Conservation (phyloP, 2,329 filamentous ascomycete species). For the Clarireedia hainanense region DNA sequence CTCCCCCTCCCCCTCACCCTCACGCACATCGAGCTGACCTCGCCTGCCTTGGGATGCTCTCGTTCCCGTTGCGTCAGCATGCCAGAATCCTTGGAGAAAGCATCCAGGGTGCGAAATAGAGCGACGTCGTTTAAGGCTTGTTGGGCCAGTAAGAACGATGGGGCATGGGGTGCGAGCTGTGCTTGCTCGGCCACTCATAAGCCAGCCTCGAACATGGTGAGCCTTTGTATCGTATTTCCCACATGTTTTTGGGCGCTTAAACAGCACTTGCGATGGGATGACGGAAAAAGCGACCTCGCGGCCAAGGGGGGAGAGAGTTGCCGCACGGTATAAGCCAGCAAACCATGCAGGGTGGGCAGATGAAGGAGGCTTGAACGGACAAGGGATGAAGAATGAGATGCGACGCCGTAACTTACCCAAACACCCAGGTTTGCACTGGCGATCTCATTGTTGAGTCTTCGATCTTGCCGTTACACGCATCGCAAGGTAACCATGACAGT, state of each 20-base stretch:
- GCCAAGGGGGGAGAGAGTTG: neutral
- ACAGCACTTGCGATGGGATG: neutral
- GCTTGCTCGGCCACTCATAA: conserved; percentile 4
- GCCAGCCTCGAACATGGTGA: neutral
- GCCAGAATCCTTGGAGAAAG: neutral
- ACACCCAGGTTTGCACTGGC: too few relatives aligned
- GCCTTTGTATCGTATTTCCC: neutral
- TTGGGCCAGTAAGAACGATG: conserved; percentile 1
- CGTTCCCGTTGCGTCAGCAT: conserved; percentile 2
- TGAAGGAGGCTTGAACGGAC: neutral
- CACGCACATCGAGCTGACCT: neutral
- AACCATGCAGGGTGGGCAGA: neutral
- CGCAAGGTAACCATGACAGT: neutral
- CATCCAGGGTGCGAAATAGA: neutral
- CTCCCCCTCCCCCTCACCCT: too few relatives aligned
- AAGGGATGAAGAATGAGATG: neutral
- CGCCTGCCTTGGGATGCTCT: neutral
- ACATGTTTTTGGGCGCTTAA: conserved; percentile 4
- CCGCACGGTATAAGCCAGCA: neutral
- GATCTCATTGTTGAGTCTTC: neutral
- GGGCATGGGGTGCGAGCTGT: neutral
- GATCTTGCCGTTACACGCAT: neutral
- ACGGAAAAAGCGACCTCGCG: neutral
- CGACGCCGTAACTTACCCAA: neutral
- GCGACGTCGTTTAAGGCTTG: conserved; percentile 4